A percentile compares a stretch with the other conserved stretches of the same genome.
Conservation (phyloP, 305 asterid genomes). For the Rubia peregrina region DNA sequence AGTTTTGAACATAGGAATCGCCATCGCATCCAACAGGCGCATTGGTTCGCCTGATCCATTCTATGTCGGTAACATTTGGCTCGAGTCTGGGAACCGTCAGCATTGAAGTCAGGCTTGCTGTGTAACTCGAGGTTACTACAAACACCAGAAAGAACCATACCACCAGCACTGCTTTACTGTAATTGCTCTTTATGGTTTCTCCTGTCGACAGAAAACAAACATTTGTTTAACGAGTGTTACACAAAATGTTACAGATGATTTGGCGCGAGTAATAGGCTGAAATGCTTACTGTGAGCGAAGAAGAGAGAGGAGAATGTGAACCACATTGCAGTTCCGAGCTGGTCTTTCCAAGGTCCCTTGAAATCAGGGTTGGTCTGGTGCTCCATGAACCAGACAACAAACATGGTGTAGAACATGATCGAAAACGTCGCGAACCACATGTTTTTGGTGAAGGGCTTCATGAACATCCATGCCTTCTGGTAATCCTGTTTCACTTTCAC, state of each 20-base stretch:
- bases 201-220: slow-evolving; percentile 18
- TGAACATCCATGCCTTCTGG: slow-evolving; percentile 24
- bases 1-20: slow-evolving; percentile 29
- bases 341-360: slow-evolving; percentile 27
- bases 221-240: not conserved
- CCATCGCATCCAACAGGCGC: slow-evolving; percentile 32
- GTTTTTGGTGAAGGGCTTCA: slow-evolving; percentile 28
- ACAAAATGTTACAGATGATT: no score
- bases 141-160: slow-evolving; percentile 36
- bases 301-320: slow-evolving; percentile 40
- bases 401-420: slow-evolving; percentile 30
- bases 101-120: slow-evolving; percentile 34
- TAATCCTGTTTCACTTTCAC: slow-evolving; percentile 22
- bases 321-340: slow-evolving; percentile 36
- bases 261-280: not conserved
- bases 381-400: slow-evolving; percentile 36
- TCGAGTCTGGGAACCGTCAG: slow-evolving; percentile 28
- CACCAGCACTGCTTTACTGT: slow-evolving; percentile 22
- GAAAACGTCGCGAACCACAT: slow-evolving; percentile 31
- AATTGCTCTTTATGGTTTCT: slow-evolving; percentile 24
- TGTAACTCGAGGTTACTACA: slow-evolving; percentile 31
- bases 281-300: slow-evolving; percentile 34
- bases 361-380: slow-evolving; percentile 29
- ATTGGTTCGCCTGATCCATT: slow-evolving; percentile 26
- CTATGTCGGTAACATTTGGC: slow-evolving; percentile 24